phyloP scores from a whole-genome alignment of 805 yeast species.

The Nakazawaea ernobii region DNA sequence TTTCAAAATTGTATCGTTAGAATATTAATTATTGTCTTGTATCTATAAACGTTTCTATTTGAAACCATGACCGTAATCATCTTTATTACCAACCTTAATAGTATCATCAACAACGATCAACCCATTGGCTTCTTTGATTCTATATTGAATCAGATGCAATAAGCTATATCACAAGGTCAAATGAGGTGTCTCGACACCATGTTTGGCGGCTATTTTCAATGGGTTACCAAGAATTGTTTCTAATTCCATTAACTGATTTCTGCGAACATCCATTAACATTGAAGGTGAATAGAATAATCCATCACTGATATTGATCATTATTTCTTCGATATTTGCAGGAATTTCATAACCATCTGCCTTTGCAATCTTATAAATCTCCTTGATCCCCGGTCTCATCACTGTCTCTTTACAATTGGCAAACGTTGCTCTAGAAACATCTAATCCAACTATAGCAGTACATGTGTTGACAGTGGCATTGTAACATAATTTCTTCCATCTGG shows the following conservation, averaged over 20 bases:
- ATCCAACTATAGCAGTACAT: conserved; percentile 29
- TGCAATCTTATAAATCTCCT: conserved; percentile 38
- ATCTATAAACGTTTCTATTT: not conserved
- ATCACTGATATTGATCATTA: conserved; percentile 29
- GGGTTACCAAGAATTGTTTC: conserved; percentile 38
- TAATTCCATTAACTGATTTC: conserved; percentile 32
- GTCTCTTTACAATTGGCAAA: conserved; percentile 20
- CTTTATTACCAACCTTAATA: not conserved
- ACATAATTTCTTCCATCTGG: conserved; percentile 38
- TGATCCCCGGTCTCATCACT: conserved; percentile 32
- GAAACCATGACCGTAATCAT: conserved; percentile 18
- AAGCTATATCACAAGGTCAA: conserved; percentile 51
- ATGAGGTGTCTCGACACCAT: conserved; percentile 45
- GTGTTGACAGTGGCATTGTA: conserved; percentile 41
- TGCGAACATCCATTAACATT: conserved; percentile 37
- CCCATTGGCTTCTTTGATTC: conserved; percentile 51
- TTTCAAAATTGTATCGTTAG: too few species aligned
- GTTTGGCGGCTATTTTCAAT: conserved; percentile 28
- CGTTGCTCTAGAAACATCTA: conserved; percentile 28
- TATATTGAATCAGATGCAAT: conserved; percentile 54
- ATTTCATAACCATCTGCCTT: conserved; percentile 37
- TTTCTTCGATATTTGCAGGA: conserved; percentile 26
- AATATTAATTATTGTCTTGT: too few species aligned
- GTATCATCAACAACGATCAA: conserved; percentile 25
- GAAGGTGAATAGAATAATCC: conserved; percentile 37